Base-by-base conservation (phyloP, 768 basidiomycete genomes). In the Russula sp. region DNA sequence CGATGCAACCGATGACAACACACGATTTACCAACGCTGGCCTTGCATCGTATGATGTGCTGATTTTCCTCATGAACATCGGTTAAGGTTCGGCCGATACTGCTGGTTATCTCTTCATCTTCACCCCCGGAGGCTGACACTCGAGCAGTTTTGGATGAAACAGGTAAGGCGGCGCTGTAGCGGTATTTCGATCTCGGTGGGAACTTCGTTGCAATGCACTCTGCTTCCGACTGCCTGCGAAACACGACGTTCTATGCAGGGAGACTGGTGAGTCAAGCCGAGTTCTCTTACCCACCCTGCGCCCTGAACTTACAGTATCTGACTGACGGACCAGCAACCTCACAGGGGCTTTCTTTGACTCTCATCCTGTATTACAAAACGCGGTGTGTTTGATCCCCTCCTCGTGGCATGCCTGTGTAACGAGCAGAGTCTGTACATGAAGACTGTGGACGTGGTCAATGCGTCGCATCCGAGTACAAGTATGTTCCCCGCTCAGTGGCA, bases 131-230 rank as follows among this genome's bases (percentile, higher is more conserved):
- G 14, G 48, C 22, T 52, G 49, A 56, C 18, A 18, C 8, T n/a
- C 16, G 32, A 40, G 54, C 5, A 81, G 80, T 83, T 14, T 74
- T 83, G 22, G 77, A 79, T 65, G 74, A 69, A 0, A 64, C 64
- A 0, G 77, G 78, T 2, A 74, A 80, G 64, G 71, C 70, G 0
- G 80, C 80, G 0, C 73, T 84, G 16, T 73, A 78, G 63, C 73
- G 67, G 11, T 83, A 77, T 66, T 72, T 83, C 40, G 72, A 80
- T 67, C 70, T 73, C 1, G 81, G 81, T 26, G 81, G 81, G 1
- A 79, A 77, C 58, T 80, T 80, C 62, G 73, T 79, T 24, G 80
- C 74, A 9, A 75, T 81, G 1, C 82, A 84, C 61, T 71, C 79
- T 10, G 80, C 79, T 8, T 78, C 77, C 11, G 80, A 79, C 24